These are phyloP conservation scores for Phylloporus rhodoxanthus DNA, from an alignment of 768 basidiomycete genomes.

Conservation along the genomic window DNA sequence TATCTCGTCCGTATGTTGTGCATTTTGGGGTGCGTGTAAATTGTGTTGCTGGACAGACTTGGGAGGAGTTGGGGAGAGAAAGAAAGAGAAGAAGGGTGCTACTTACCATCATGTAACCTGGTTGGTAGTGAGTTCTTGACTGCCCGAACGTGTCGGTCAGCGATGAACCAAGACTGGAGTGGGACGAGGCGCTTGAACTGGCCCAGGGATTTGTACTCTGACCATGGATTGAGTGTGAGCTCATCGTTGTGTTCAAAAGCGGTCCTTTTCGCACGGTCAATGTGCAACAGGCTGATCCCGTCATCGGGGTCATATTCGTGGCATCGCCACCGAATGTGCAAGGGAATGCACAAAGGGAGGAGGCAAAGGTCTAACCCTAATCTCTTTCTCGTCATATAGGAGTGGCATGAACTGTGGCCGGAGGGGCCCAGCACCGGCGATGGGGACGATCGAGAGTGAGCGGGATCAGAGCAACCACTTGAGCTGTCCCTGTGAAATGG, in stretches of 20 bases:
- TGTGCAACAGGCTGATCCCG: too few species aligned
- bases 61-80: not conserved
- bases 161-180: slow-evolving; percentile 39
- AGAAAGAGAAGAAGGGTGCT: not conserved
- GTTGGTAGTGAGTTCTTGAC: slow-evolving; percentile 71
- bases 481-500: too few species aligned
- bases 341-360: too few species aligned
- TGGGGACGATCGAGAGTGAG: too few species aligned
- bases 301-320: too few species aligned
- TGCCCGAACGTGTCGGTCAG: slow-evolving; percentile 66
- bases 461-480: too few species aligned
- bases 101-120: slow-evolving; percentile 75
- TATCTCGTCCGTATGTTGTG: slow-evolving; percentile 63
- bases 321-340: too few species aligned
- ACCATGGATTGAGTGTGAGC: slow-evolving; percentile 31
- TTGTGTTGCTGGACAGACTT: slow-evolving; percentile 62
- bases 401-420: too few species aligned
- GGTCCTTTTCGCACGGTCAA: not conserved
- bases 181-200: slow-evolving; percentile 34
- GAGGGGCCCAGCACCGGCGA: too few species aligned
- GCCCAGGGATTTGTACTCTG: slow-evolving; percentile 52
- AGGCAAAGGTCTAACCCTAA: not conserved
- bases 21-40: slow-evolving; percentile 49
- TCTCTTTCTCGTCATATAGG: not conserved
- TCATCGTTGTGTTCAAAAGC: slow-evolving; percentile 13